Base-by-base conservation (phyloP, 2,329 filamentous ascomycete species). In the Beauveria rudraprayagi region DNA sequence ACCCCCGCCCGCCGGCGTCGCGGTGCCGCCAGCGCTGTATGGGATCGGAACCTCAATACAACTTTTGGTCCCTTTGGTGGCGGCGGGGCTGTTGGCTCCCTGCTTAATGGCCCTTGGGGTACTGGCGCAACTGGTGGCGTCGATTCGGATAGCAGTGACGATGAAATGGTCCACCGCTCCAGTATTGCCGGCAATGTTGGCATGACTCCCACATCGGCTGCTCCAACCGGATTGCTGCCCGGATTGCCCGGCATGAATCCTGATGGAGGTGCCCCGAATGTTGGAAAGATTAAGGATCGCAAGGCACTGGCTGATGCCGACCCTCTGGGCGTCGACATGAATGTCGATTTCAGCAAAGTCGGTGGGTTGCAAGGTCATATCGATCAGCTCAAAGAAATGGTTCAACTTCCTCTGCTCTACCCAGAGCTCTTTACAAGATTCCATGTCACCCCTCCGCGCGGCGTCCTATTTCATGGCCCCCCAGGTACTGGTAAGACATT, bases 321-420 rank as follows among this genome's bases (percentile, higher is more conserved):
- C 70, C 94, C 94, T 50, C 82, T 99, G 3, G 94, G 94, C 10
- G 92, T 99, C 40, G 92, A 97, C 70, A 79, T 93, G 70, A 93
- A 86, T 69, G 91, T 99, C 64, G 92, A 92, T 70, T 97, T 99
- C 72, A 93, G 90, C 72, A 91, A 92, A 66, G 92, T 99, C 61
- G 94, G 94, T 70, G 94, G 94, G 46, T 77, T 99, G 50, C 87
- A 96, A 71, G 88, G 91, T 41, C 93, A 97, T 71, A 97, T 99
- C 70, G 92, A 97, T 71, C 91, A 97, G 73, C 81, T 99, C 64
- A 97, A 99, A 75, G 94, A 99, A 76, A 99, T 99, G 94, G 93
- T 99, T 19, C 90, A 93, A 66, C 82, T 99, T 63, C 94, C 94
- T 2, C 78, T 99, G 22, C 83, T 97, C 6, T 99, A 99, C 70